phyloP scores from a whole-genome alignment of 1,284 basidiomycete species.

The Flammula alnicola region DNA sequence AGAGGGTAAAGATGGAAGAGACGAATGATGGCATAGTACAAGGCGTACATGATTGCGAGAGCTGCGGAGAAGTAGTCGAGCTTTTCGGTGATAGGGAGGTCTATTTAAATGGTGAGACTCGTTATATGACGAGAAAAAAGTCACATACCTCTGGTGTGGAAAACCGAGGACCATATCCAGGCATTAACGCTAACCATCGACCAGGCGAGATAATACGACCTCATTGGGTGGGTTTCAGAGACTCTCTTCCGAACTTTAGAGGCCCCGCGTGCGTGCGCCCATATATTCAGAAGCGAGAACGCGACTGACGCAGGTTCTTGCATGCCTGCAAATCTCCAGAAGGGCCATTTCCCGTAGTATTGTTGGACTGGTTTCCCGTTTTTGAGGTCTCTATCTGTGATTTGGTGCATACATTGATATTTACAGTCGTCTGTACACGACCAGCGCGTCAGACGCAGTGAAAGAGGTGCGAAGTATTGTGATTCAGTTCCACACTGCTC shows the following conservation, averaged over 20 bases:
- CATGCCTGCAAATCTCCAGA: conserved; percentile 83
- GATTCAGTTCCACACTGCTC: conserved; percentile 27
- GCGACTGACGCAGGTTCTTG: conserved; percentile 94
- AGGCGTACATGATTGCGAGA: conserved; percentile 74
- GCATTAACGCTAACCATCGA: conserved; percentile 83
- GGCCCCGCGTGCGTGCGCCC: conserved; percentile 67
- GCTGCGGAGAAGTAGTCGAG: conserved; percentile 97
- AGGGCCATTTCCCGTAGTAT: conserved; percentile 98
- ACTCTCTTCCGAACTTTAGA: conserved; percentile 54
- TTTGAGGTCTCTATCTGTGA: conserved; percentile 68
- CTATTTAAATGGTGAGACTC: conserved; percentile 44
- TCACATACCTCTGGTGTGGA: conserved; percentile 85
- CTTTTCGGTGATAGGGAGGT: conserved; percentile 85
- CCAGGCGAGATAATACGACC: conserved; percentile 71
- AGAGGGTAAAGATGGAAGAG: conserved; percentile 75
- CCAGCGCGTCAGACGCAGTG: conserved; percentile 67
- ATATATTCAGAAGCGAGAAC: conserved; percentile 88
- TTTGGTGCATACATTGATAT: conserved; percentile 86
- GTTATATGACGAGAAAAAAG: conserved; percentile 2
- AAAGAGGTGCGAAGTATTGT: conserved; percentile 40
- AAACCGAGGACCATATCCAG: conserved; percentile 93
- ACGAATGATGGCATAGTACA: conserved; percentile 80
- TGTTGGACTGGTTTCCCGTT: conserved; percentile 62
- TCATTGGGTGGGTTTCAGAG: conserved; percentile 69
- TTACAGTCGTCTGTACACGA: conserved; percentile 88